Evolutionary conservation across 2,329 filamentous ascomycete species (phyloP), one percentile per base, ranked within the genome.

Genomic region (Akanthomyces lecanii): DNA sequence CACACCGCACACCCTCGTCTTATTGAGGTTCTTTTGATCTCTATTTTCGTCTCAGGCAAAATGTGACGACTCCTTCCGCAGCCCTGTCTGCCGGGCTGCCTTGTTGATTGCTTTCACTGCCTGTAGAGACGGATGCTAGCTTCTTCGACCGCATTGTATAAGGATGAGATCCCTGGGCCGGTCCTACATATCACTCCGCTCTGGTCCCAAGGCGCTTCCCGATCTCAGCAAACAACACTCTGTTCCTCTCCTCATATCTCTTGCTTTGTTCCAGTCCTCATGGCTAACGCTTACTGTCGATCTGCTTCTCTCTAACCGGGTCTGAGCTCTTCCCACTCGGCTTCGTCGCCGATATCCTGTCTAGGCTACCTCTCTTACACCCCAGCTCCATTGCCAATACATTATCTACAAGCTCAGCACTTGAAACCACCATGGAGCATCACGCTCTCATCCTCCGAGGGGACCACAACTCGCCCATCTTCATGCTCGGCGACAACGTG

Each of bases 401-500:
- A 21, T 21, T 21, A 21, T 21, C 21, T 21, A 21, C 21, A 14
- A 11, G 7, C 21, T 7, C n/a, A 18, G 6, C 14, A 4, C 38
- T 21, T 23, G 6, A 45, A 25, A 30, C 48, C 40, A 21, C 8
- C 4, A 61, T 61, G 58, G 36, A 61, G 7, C 3, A 16, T 10
- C 36, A 23, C 28, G 12, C 58, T 38, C 28, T 61, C 21, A 4
- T 38, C 2, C 21, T 21, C 11, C n/a, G 55, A n/a, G 14, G 23
- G 25, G 40, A 65, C 62, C 52, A 18, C 33, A 36, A 36, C 44
- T 25, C 44, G 5, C 63, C 68, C 50, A 63, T 69, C 58, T 68
- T 72, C 63, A 51, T 68, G 58, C 55, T 66, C 33, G 60, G 63
- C 55, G 62, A 69, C 10, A 68, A 65, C 45, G 62, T 64, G 11